Conservation (phyloP, 2,329 filamentous ascomycete genomes). For the Xylaria sp. region DNA sequence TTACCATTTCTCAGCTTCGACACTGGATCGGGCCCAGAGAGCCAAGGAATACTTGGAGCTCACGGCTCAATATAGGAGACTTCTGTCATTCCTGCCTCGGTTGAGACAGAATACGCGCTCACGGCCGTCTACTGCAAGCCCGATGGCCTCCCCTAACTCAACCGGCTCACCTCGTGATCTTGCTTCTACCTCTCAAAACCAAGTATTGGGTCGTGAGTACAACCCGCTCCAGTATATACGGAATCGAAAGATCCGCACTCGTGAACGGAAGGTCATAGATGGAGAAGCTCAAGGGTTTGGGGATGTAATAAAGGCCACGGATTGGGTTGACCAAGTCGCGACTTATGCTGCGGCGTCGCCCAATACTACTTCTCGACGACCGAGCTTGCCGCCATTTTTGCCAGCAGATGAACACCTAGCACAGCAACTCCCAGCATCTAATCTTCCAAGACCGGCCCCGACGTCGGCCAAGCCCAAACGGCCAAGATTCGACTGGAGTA, state of each 20-base stretch:
- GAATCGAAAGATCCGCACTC: constrained; percentile 82
- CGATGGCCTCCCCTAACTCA: constrained; percentile 48
- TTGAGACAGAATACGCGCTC: constrained; percentile 57
- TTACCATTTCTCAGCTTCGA: constrained; percentile 78
- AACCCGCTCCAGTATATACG: constrained; percentile 93
- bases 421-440: constrained; percentile 44
- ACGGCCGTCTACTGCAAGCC: constrained; percentile 48
- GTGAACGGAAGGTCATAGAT: constrained; percentile 77
- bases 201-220: constrained; percentile 70
- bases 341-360: constrained; percentile 49
- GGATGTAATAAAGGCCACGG: constrained; percentile 71
- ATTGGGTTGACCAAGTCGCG: constrained; percentile 77
- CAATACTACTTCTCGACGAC: constrained; percentile 39
- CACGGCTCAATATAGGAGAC: constrained; percentile 79
- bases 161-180: constrained; percentile 36
- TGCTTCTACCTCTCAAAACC: constrained; percentile 42
- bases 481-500: constrained; percentile 82
- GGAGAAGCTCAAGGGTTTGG: constrained; percentile 78
- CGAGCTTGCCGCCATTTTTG: constrained; percentile 53
- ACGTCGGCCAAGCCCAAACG: constrained; percentile 66
- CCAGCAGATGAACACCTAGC: constrained; percentile 52
- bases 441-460: constrained; percentile 49
- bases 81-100: constrained; percentile 80
- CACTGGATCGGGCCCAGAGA: constrained; percentile 80
- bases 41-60: constrained; percentile 86